A percentile compares a stretch with the other conserved stretches of the same genome.
Conservation (phyloP, 345 rosid species). For the Pistacia integerrima region DNA sequence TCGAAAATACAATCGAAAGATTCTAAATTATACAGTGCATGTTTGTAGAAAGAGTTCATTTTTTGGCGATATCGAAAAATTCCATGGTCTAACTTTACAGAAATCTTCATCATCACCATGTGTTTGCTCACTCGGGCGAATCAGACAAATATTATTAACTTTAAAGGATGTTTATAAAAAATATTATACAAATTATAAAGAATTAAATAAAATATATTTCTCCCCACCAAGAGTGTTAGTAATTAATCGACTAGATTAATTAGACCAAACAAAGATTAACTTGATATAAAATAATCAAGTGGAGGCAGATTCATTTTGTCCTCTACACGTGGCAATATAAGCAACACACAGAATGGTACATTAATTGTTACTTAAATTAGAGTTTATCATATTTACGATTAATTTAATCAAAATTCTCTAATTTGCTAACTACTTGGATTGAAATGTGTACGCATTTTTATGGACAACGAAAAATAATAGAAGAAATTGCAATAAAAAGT, state of each 20-base stretch:
- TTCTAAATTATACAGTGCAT: too few species aligned
- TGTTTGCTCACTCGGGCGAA: too few species aligned
- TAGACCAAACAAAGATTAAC: not conserved
- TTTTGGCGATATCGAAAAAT: not conserved
- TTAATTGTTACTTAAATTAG: not conserved
- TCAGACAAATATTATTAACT: too few species aligned
- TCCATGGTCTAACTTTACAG: not conserved
- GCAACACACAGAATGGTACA: not conserved
- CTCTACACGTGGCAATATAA: conserved; percentile 4
- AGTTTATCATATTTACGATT: not conserved
- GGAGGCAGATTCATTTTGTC: conserved; percentile 9
- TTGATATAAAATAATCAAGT: not conserved
- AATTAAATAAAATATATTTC: too few species aligned
- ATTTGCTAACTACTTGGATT: not conserved
- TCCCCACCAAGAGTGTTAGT: too few species aligned
- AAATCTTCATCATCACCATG: not conserved
- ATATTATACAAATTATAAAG: not conserved
- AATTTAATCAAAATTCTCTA: not conserved
- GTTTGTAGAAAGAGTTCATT: too few species aligned
- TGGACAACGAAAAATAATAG: not conserved
- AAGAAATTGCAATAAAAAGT: not conserved
- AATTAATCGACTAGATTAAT: too few species aligned
- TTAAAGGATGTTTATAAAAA: too few species aligned
- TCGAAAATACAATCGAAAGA: too few species aligned
- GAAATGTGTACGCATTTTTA: too few species aligned